Evolutionary conservation across 345 rosid species (phyloP).

Genomic region (Erysimum cheiranthoides): DNA sequence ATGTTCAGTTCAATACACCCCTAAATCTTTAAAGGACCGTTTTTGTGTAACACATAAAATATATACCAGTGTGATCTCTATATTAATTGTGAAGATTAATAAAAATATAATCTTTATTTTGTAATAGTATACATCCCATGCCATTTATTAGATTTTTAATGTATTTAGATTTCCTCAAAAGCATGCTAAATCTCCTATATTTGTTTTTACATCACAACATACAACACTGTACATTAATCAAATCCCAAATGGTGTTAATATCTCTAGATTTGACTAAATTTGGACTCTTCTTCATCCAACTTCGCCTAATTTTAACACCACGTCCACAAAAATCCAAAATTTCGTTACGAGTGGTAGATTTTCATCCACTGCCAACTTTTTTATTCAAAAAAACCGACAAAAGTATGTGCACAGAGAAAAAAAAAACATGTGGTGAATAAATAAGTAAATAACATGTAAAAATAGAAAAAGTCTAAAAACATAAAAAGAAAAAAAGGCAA

Average conservation of each 20-base stretch:
- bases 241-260: not conserved
- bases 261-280: too few species aligned
- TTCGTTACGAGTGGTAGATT: conserved; percentile 16
- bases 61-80: not conserved
- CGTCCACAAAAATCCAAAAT: not conserved
- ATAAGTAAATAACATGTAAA: not conserved
- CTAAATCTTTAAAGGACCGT: too few species aligned
- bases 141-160: too few species aligned
- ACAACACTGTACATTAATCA: not conserved
- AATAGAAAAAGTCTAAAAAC: not conserved
- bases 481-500: not conserved
- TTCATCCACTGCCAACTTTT: conserved; percentile 3
- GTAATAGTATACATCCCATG: not conserved
- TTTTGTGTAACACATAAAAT: too few species aligned
- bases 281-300: not conserved
- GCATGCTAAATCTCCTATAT: too few species aligned
- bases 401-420: not conserved
- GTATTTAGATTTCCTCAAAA: too few species aligned
- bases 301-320: not conserved
- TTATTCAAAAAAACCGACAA: conserved; percentile 3
- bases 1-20: too few species aligned
- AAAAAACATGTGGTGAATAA: not conserved
- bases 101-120: not conserved
- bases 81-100: not conserved
- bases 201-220: too few species aligned